These are phyloP conservation scores for Trichoderma guizhouense DNA, from an alignment of 2,329 filamentous ascomycete genomes.

Conservation along the genomic window DNA sequence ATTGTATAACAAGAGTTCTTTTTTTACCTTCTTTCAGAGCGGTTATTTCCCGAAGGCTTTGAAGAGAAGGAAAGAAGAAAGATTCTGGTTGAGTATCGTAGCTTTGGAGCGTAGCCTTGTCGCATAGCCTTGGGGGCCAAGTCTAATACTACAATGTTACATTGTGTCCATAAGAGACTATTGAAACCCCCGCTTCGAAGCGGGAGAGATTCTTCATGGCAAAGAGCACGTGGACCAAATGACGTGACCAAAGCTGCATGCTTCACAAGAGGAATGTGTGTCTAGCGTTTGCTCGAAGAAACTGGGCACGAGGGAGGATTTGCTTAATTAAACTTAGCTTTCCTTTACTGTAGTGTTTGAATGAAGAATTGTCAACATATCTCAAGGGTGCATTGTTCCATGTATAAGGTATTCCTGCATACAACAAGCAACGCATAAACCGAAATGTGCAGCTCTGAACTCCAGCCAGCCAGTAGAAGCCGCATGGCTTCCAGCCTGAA, in stretches of 20 bases:
- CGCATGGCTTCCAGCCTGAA: background rate
- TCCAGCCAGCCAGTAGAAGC: background rate
- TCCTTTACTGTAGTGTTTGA: background rate
- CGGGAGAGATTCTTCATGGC: background rate
- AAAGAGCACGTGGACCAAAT: background rate
- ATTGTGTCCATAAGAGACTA: background rate
- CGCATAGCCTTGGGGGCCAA: background rate
- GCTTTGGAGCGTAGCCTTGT: background rate
- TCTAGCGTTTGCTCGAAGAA: background rate
- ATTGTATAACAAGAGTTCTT: background rate
- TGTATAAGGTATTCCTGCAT: background rate
- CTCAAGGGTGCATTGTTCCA: background rate
- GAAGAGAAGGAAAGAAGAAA: background rate
- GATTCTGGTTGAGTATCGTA: background rate
- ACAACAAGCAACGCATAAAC: background rate
- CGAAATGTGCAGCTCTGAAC: background rate
- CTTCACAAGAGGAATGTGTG: background rate
- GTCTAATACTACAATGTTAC: background rate
- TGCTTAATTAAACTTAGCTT: background rate
- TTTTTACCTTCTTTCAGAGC: background rate
- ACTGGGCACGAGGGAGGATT: background rate
- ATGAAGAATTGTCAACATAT: background rate
- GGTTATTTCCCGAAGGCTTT: background rate
- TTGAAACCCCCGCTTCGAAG: background rate
- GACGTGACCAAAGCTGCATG: background rate